Base-by-base conservation (phyloP, 2,329 filamentous ascomycete genomes). In the Aureobasidium sp. region DNA sequence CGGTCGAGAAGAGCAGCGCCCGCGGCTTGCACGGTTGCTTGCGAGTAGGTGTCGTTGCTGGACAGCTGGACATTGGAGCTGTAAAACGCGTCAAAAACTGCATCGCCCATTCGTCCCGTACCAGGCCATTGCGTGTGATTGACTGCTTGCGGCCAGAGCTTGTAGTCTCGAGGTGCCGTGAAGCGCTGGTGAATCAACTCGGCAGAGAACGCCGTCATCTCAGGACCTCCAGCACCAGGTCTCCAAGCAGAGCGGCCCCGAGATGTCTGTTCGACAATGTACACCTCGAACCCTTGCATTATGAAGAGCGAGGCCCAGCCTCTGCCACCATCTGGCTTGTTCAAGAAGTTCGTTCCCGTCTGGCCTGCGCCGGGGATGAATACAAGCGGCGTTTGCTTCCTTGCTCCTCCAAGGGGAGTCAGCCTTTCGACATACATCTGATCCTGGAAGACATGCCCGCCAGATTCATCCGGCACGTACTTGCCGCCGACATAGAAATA, bases 381-480 rank as follows among this genome's bases (percentile, higher is more conserved):
- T 29, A 80, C 67, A 37, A 80, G 68, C 0, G 78, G 77, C 14
- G 17, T 57, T 22, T 63, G 25, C 15, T 37, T 34, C 42, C 45
- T 36, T 37, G 37, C 63, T 67, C 49, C 68, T 68, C 62, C 52
- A 25, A 29, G 37, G 8, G 79, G 78, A 7, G 67, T 65, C 17
- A 82, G 72, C 61, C 74, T 74, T 71, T 84, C 82, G 31, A 83
- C 79, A 65, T 84, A 83, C 74, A 83, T 81, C 71, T 84, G 81
- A 59, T 76, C 75, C 25, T 53, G 59, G 63, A 69, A 65, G 63
- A 64, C 66, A 17, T 64, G 61, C 27, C 55, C 57, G 12, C 59
- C 63, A 27, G 34, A 47, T 11, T 31, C 55, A 36, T 58, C 53
- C 9, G 51, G n/a, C 9, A 66, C 62, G 61, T 70, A 70, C 22